phyloP scores from a whole-genome alignment of 1,139 yeast genomes.

The Debaryomyces coudertii region DNA sequence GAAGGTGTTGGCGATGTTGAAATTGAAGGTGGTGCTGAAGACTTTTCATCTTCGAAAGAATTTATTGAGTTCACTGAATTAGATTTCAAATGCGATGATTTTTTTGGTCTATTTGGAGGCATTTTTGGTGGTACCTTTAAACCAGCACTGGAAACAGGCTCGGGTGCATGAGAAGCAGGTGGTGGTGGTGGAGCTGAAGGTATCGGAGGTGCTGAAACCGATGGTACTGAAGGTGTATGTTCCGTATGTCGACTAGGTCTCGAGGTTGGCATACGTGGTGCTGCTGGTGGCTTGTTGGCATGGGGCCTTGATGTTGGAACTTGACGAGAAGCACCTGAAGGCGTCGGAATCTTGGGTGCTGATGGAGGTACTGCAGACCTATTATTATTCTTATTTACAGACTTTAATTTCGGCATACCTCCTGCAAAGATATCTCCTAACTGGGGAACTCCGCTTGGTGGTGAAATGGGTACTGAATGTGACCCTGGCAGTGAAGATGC shows the following conservation, averaged over 20 bases:
- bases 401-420: constrained; percentile 80
- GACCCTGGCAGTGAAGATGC: constrained; percentile 16
- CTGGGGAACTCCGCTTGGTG: constrained; percentile 49
- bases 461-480: constrained; percentile 21
- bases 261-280: constrained; percentile 10
- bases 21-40: constrained; percentile 16
- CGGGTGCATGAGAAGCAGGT: constrained; percentile 17
- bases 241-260: constrained; percentile 24
- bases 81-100: constrained; percentile 35
- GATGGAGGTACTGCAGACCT: constrained; percentile 47
- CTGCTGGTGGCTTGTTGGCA: neutral
- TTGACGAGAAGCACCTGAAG: constrained; percentile 10
- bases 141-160: constrained; percentile 21
- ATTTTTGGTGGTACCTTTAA: constrained; percentile 32
- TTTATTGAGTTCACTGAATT: constrained; percentile 23
- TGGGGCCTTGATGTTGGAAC: neutral
- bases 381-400: constrained; percentile 45
- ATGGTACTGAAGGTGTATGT: constrained; percentile 21
- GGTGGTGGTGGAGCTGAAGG: constrained; percentile 25
- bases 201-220: neutral
- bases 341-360: constrained; percentile 39
- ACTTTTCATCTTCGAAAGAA: constrained; percentile 14
- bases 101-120: constrained; percentile 35
- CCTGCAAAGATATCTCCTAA: constrained; percentile 84
- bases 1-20: constrained; percentile 20